phyloP scores from a whole-genome alignment of 352 stramenopile species.

The Globisporangium lucens region DNA sequence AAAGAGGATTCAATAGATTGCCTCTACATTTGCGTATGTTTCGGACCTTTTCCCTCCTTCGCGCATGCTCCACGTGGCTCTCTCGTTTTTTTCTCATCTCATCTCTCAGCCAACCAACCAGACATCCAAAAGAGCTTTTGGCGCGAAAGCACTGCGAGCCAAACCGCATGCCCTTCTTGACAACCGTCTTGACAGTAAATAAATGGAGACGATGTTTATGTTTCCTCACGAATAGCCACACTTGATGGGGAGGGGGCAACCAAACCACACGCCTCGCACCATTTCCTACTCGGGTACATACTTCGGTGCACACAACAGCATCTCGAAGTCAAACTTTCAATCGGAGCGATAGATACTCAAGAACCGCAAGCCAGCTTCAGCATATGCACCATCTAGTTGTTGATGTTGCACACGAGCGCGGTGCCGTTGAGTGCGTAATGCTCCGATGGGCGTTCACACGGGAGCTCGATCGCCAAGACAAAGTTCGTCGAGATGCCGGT shows the following conservation, averaged over 20 bases:
- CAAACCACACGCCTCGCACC: not conserved
- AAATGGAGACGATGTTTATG: not conserved
- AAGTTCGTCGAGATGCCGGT: conserved; percentile 94
- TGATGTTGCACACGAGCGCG: conserved; percentile 77
- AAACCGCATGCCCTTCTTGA: not conserved
- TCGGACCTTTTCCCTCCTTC: not conserved
- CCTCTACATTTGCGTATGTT: not conserved
- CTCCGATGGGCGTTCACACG: conserved; percentile 61
- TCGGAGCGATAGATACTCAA: not conserved
- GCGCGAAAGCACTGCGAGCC: not conserved
- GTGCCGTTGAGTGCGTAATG: conserved; percentile 91
- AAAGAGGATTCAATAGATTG: not conserved
- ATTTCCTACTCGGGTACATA: not conserved
- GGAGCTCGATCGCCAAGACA: conserved; percentile 87
- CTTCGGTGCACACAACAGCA: not conserved
- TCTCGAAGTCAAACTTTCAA: not conserved
- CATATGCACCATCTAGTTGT: not conserved
- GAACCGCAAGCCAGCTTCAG: not conserved
- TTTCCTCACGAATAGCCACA: not conserved
- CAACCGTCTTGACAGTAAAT: not conserved
- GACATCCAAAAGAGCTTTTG: not conserved
- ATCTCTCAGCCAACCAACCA: not conserved
- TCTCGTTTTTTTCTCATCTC: not conserved
- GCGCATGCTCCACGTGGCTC: not conserved
- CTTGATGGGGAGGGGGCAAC: not conserved